These are phyloP conservation scores for Gracilaria caudata DNA, from an alignment of 23 red algal genomes.

Conservation along the genomic window DNA sequence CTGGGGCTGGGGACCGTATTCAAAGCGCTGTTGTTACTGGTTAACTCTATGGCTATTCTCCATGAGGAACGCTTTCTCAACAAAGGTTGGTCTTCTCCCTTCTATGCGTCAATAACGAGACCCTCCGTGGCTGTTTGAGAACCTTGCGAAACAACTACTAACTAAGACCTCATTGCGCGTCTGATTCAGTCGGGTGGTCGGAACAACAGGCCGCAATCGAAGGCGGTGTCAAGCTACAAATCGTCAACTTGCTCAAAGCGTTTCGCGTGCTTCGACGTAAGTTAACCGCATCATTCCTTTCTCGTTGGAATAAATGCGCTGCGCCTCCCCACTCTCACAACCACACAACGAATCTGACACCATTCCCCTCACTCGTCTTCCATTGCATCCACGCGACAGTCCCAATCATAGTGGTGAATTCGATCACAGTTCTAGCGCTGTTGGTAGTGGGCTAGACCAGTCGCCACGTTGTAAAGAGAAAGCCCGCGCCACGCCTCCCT, in stretches of 20 bases:
- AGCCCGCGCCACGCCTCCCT: not conserved
- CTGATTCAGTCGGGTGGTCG: conserved; percentile 48
- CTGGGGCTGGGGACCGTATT: conserved; percentile 51
- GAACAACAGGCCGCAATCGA: conserved; percentile 61
- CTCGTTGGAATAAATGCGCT: not conserved
- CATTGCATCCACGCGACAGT: conserved; percentile 7
- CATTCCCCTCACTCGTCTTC: conserved; percentile 5
- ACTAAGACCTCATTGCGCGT: not conserved
- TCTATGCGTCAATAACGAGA: conserved; percentile 1
- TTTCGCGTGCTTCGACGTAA: conserved; percentile 62
- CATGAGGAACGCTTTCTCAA: conserved; percentile 69
- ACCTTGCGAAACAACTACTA: not conserved
- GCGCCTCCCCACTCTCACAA: not conserved
- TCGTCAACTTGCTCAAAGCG: conserved; percentile 64
- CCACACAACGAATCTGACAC: conserved; percentile 1
- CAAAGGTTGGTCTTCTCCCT: conserved; percentile 26
- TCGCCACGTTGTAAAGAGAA: conserved; percentile 17
- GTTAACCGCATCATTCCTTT: not conserved
- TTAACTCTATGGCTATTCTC: conserved; percentile 61
- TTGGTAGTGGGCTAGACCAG: conserved; percentile 54
- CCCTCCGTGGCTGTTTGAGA: conserved; percentile 1
- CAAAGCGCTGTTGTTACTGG: conserved; percentile 47
- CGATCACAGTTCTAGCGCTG: conserved; percentile 54
- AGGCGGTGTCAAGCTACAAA: conserved; percentile 68
- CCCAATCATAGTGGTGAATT: conserved; percentile 65